Conservation (phyloP, 2,329 filamentous ascomycete species). For the Sphaerulina musiva region DNA sequence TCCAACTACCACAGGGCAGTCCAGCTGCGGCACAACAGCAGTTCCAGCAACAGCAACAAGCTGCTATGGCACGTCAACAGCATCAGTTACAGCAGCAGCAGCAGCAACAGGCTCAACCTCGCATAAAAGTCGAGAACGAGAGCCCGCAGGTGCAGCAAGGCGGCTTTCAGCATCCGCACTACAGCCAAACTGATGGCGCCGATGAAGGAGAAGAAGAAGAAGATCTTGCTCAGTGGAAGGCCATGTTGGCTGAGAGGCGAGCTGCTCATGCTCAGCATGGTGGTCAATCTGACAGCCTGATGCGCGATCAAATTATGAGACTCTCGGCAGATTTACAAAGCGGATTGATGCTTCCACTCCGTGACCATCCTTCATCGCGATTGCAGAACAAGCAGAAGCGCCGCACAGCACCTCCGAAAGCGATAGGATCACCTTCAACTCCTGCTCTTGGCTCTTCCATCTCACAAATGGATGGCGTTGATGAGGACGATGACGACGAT, state of each 20-base stretch:
- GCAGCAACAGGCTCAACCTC: constrained; percentile 32
- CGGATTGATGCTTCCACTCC: constrained; percentile 67
- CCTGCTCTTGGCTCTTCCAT: constrained; percentile 23
- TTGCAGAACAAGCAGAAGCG: constrained; percentile 32
- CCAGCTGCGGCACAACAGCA: constrained; percentile 35
- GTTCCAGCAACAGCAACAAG: constrained; percentile 36
- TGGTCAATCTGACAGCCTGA: constrained; percentile 59
- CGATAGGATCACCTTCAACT: constrained; percentile 1
- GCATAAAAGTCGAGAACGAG: constrained; percentile 34
- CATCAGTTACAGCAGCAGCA: constrained; percentile 35
- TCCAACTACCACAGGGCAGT: constrained; percentile 35
- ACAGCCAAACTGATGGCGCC: constrained; percentile 70
- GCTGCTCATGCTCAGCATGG: constrained; percentile 47
- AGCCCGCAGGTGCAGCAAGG: constrained; percentile 26
- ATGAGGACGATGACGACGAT: constrained; percentile 48
- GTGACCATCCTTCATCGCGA: constrained; percentile 41
- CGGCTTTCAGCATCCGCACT: constrained; percentile 38
- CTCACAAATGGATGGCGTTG: constrained; percentile 49
- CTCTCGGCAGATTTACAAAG: constrained; percentile 65
- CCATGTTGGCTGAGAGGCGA: constrained; percentile 54
- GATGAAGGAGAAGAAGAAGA: constrained; percentile 47
- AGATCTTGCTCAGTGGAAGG: constrained; percentile 51
- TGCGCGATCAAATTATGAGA: constrained; percentile 61
- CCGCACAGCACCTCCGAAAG: constrained; percentile 4
- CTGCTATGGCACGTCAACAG: constrained; percentile 32